Evolutionary conservation across 345 rosid genomes (phyloP).

Genomic region (Noccaea bulbosa): DNA sequence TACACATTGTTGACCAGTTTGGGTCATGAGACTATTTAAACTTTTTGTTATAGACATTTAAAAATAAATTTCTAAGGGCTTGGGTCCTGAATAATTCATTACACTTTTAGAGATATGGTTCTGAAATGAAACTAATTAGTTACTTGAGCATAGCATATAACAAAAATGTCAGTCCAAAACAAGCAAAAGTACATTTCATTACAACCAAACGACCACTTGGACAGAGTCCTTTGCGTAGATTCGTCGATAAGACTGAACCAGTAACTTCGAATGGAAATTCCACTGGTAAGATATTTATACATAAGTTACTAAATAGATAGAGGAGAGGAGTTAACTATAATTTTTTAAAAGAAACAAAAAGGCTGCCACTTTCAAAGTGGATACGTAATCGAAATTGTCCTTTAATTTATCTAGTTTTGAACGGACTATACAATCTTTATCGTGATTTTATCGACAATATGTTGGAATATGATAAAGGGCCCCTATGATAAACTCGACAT

Average conservation of each 20-base stretch:
- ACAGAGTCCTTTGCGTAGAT: not conserved
- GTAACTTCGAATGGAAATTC: not conserved
- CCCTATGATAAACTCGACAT: slow-evolving; percentile 28
- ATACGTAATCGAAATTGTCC: slow-evolving; percentile 24
- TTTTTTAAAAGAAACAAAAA: not conserved
- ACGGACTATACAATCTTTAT: not conserved
- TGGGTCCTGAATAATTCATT: no score
- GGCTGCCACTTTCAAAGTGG: slow-evolving; percentile 8
- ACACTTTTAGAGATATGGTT: no score
- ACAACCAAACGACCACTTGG: slow-evolving; percentile 29
- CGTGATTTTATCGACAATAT: slow-evolving; percentile 13
- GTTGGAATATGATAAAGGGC: slow-evolving; percentile 35
- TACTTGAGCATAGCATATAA: slow-evolving; percentile 13
- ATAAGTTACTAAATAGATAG: not conserved
- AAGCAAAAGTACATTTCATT: slow-evolving; percentile 27
- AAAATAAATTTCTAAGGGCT: no score
- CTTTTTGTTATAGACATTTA: no score
- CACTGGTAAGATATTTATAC: not conserved
- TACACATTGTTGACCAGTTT: no score
- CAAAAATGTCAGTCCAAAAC: slow-evolving; percentile 29
- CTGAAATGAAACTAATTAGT: not conserved
- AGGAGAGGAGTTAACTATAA: not conserved
- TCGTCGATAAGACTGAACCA: not conserved
- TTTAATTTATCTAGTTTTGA: slow-evolving; percentile 5
- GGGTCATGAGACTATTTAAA: no score